Base-by-base conservation (phyloP, 768 basidiomycete species). In the Naganishia friedmannii region DNA sequence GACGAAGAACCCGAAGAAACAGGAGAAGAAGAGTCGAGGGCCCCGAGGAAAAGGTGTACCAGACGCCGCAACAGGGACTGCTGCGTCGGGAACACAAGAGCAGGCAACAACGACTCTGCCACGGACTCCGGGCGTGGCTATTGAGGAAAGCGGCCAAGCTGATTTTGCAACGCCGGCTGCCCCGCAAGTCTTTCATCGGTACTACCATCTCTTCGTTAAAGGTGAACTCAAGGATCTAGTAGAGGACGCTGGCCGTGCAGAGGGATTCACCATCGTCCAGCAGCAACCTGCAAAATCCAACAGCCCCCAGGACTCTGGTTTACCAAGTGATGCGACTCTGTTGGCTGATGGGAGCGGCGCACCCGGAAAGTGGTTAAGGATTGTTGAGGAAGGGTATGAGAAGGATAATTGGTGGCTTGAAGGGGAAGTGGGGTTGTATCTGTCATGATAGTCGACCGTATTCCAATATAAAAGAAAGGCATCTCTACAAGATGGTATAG, bases 201-300 rank as follows among this genome's bases (percentile, higher is more conserved):
- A 96, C 78, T 99, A 99, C 78, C 96, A 99, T 79, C 90, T 99
- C 86, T 99, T 97, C 77, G 85, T 87, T 0, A 83, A 86, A 53
- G 90, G 89, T 23, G 96, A 99, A 81, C 85, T 99, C 57, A 72
- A 77, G 21, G 80, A 79, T 15, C 84, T 96, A 12, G 86, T 90
- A 6, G 67, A 72, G 9, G 83, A 86, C 39, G 93, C 93, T 0
- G 89, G 89, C 3, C 71, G 76, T 32, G 86, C 82, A 26, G 76
- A 76, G 39, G 78, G 76, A 5, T 78, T 70, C 46, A 26, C 17
- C 10, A 57, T 73, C 5, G 7, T 74, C 1, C 29, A 58, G 31
- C n/a, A 31, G 31, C n/a, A n/a, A 23, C 57, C 54, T 2, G 15
- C 57, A 23, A 55, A 21, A 56, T n/a, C 48, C 7, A 21, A 21